Evolutionary conservation across 2,329 filamentous ascomycete species (phyloP), one percentile per base, ranked within the genome.

Genomic region (Gliomastix tumulicola): DNA sequence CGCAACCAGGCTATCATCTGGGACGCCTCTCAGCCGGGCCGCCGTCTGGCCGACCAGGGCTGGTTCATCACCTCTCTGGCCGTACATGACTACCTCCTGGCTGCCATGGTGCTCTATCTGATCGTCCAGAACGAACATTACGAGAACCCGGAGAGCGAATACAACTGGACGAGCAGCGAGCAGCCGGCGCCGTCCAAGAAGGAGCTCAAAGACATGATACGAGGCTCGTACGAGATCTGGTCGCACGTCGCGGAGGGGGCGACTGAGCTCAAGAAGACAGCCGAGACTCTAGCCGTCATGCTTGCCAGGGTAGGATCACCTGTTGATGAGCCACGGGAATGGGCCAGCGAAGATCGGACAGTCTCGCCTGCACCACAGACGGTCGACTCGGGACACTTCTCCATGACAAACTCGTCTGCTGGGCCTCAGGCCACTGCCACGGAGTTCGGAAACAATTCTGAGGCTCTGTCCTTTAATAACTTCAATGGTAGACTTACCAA

Each of bases 41-140:
- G 69, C 0, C 56, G 59, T 6, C 37, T 75, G 4, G 53, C 63
- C 37, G 53, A 59, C 6, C 59, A 69, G 28, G 49, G 59, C 16
- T 70, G 66, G 60, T 65, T 72, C 47, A 39, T 71, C 3, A 60
- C 55, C 2, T 61, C 63, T 0, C 49, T 75, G 13, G 59, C 64
- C 1, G 54, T 56, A 30, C 62, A 69, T n/a, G 69, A 74, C 37
- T 73, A 69, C 30, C 54, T 74, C 2, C 56, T 74, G 2, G 71
- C 70, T 0, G 62, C 65, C 7, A 72, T 72, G 62, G 68, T 79
- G 28, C 47, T 79, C 6, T 79, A 63, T 74, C 12, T 72, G 0
- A 25, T 69, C 15, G 49, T 69, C 18, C 64, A 67, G 43, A 67
- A 63, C 47, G 57, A 63, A 16, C 51, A 51, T 27, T 67, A 66